Percentiles rank a stretch among this genome's conserved stretches.
These are phyloP conservation scores for Ligustrum vulgare DNA, from an alignment of 257 asterid genomes.

Conservation along the genomic window DNA sequence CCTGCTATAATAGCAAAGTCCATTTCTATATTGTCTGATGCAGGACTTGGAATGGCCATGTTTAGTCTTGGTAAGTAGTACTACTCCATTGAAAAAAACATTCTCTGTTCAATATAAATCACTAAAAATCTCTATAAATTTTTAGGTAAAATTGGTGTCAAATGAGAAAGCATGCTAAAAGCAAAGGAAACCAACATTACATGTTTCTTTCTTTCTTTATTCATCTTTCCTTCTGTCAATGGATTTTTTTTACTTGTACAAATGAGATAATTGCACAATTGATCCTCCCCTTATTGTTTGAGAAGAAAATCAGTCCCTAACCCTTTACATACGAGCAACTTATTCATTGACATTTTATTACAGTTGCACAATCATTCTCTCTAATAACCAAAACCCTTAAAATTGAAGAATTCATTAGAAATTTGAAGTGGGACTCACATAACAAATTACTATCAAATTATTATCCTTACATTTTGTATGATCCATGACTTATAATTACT, in stretches of 20 bases:
- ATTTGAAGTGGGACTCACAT: too few species aligned
- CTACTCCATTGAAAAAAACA: conserved; percentile 2
- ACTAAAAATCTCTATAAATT: conserved; percentile 15
- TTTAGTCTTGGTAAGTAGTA: conserved; percentile 94
- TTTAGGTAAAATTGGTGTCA: conserved; percentile 15
- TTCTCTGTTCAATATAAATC: conserved; percentile 5
- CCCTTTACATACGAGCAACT: too few species aligned
- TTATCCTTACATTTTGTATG: too few species aligned
- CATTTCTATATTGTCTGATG: conserved; percentile 92
- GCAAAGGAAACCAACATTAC: conserved; percentile 43
- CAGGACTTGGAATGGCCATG: conserved; percentile 99
- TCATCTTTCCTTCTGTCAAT: conserved; percentile 11
- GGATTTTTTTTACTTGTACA: neutral
- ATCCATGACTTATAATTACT: too few species aligned
- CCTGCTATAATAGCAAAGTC: conserved; percentile 90
- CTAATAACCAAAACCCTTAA: too few species aligned
- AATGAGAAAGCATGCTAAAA: conserved; percentile 51
- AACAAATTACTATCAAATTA: too few species aligned
- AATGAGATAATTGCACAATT: neutral
- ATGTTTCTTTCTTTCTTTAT: conserved; percentile 41
- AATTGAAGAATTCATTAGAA: too few species aligned
- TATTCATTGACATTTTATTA: too few species aligned
- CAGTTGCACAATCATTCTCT: too few species aligned
- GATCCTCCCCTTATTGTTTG: neutral
- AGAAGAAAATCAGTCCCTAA: too few species aligned